Evolutionary conservation across 768 basidiomycete species (phyloP), one percentile per base, ranked within the genome.

Genomic region (Ephemerocybe angulata): DNA sequence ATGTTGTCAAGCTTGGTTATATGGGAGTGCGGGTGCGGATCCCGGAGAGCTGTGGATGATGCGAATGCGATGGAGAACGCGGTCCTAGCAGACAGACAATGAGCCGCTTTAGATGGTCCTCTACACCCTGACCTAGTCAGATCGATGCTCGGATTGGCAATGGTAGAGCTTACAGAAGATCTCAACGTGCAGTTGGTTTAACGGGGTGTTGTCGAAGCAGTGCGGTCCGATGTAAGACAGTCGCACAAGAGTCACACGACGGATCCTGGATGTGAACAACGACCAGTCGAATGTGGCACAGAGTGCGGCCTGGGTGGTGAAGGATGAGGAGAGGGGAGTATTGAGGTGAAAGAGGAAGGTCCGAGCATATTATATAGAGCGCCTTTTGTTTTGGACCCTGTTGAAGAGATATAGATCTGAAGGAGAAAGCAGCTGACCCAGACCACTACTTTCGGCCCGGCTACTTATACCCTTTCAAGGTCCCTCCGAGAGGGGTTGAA

Each of bases 1-100:
- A 35, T 40, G 56, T 49, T 48, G 49, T n/a, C n/a, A n/a, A n/a
- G n/a, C n/a, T 35, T 50, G 27, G 49, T 13, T 7, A 22, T 24
- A n/a, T n/a, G n/a, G n/a, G 33, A 35, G 33, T 8, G 33, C 17
- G 33, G 33, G 8, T 35, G 33, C 33, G 33, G 33, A 35, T 35
- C 33, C 33, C 33, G 33, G 17, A 35, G 8, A 35, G 33, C 8
- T 8, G 33, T 8, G 33, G 33, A 35, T 8, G 33, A 17, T 8
- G 33, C 17, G 8, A 19, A 43, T 43, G 41, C 19, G 22, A 37
- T 43, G 41, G 41, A 21, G 19, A 10, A 8, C 33, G 17, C 33
- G 33, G 33, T 35, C 33, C 33, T 35, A 35, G 33, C 33, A 35
- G 33, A 35, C 17, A 17, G n/a, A n/a, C n/a, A n/a, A n/a, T n/a